phyloP scores from a whole-genome alignment of 805 yeast genomes.

The Komagataella mondaviorum region DNA sequence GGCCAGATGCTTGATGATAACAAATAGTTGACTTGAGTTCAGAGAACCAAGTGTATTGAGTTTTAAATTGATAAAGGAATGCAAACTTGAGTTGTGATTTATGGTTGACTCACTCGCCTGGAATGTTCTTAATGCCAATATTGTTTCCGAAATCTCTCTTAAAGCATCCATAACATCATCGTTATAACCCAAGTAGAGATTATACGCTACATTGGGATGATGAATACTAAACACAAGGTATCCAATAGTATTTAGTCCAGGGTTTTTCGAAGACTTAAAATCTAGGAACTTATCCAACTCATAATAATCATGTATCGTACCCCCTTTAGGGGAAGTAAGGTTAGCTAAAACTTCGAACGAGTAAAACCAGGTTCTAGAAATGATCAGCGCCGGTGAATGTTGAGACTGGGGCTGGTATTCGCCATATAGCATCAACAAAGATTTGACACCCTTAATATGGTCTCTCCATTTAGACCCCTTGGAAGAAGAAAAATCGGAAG shows the following conservation, averaged over 20 bases:
- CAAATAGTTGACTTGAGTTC: conserved; percentile 8
- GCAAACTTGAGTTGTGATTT: too few relatives aligned
- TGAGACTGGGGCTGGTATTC: conserved; percentile 10
- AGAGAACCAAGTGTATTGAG: conserved; percentile 11
- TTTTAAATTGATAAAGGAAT: conserved; percentile 3
- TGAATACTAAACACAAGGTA: background rate
- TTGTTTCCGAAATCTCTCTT: conserved; percentile 15
- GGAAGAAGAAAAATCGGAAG: conserved; percentile 49
- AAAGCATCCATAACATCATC: conserved; percentile 19
- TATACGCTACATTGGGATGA: conserved; percentile 5
- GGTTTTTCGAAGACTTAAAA: conserved; percentile 3
- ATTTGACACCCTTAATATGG: conserved; percentile 57
- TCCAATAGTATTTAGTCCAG: too few relatives aligned
- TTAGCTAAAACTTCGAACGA: conserved; percentile 51
- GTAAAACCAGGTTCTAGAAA: conserved; percentile 43
- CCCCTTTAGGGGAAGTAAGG: conserved; percentile 42
- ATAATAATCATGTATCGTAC: conserved; percentile 36
- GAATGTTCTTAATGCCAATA: conserved; percentile 13
- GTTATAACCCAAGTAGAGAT: conserved; percentile 20
- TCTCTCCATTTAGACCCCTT: conserved; percentile 53
- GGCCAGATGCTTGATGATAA: conserved; percentile 10
- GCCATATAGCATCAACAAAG: conserved; percentile 38
- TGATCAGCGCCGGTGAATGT: conserved; percentile 19
- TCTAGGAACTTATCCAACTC: conserved; percentile 28
- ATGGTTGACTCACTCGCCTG: background rate